These are phyloP conservation scores for Spatholobus suberectus DNA, from an alignment of 306 rosid species.

Conservation along the genomic window DNA sequence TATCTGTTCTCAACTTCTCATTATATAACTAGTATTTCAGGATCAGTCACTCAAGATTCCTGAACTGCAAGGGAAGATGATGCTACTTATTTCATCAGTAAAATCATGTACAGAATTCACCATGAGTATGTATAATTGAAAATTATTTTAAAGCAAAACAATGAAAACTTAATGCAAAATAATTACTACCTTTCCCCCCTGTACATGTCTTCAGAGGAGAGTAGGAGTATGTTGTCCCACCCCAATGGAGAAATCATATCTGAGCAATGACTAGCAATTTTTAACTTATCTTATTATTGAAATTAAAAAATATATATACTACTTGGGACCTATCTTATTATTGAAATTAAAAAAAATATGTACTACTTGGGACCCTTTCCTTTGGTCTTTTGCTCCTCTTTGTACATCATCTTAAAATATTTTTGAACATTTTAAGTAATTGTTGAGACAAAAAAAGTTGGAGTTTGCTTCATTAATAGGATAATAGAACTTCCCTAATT, in stretches of 20 bases:
- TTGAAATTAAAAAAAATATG: not conserved
- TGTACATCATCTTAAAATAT: not conserved
- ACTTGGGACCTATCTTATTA: not conserved
- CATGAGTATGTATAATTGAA: not conserved
- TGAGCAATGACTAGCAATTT: not conserved
- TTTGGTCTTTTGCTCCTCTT: not conserved
- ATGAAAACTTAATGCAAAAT: not conserved
- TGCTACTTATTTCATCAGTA: not conserved
- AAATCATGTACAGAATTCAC: not conserved
- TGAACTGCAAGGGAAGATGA: not conserved
- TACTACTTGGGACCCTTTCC: not conserved
- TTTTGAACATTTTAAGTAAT: not conserved
- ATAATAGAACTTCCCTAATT: not conserved
- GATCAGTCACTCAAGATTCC: not conserved
- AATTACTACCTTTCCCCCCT: not conserved
- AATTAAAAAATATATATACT: not conserved
- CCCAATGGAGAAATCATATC: not conserved
- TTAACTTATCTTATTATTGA: not conserved
- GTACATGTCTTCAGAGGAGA: not conserved
- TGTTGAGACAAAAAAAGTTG: not conserved
- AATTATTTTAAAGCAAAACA: not conserved
- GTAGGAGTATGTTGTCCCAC: not conserved
- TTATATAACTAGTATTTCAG: constrained; percentile 13
- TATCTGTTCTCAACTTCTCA: constrained; percentile 2
- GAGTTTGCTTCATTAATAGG: constrained; percentile 12